phyloP scores from a whole-genome alignment of 768 basidiomycete species.

The Tylopilus vinaceipallidus region DNA sequence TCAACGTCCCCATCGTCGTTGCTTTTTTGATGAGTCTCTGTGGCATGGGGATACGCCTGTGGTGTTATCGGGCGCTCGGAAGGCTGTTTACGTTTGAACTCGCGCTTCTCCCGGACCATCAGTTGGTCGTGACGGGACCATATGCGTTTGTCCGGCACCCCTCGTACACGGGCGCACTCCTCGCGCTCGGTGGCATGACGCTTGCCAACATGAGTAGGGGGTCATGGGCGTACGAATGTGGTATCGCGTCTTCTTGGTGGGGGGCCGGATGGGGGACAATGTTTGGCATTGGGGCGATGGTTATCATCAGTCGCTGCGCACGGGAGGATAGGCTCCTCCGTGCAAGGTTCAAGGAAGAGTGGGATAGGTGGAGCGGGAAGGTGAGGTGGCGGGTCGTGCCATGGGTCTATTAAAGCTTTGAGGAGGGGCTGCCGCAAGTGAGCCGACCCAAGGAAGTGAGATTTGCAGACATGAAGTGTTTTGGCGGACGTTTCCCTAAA shows the following conservation, averaged over 20 bases:
- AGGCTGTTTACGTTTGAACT: conserved; percentile 41
- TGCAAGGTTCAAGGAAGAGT: conserved; percentile 8
- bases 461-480: not conserved
- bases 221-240: conserved; percentile 17
- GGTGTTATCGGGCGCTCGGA: conserved; percentile 38
- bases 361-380: conserved; percentile 13
- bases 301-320: conserved; percentile 6
- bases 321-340: conserved; percentile 8
- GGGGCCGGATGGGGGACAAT: conserved; percentile 13
- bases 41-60: conserved; percentile 32
- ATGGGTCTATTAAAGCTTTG: conserved; percentile 7
- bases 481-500: conserved; percentile 26
- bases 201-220: conserved; percentile 9
- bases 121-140: conserved; percentile 15
- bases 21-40: conserved; percentile 14
- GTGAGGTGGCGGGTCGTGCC: conserved; percentile 14
- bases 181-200: conserved; percentile 6
- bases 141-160: conserved; percentile 13
- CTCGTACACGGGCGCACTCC: conserved; percentile 2
- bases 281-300: not conserved
- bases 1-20: not conserved
- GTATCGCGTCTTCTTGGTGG: conserved; percentile 1
- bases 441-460: not conserved
- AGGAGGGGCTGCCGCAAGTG: not conserved
- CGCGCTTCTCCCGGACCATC: conserved; percentile 7